Evolutionary conservation across 2,329 filamentous ascomycete species (phyloP), one percentile per base, ranked within the genome.

Genomic region (Westerdykella ornata): DNA sequence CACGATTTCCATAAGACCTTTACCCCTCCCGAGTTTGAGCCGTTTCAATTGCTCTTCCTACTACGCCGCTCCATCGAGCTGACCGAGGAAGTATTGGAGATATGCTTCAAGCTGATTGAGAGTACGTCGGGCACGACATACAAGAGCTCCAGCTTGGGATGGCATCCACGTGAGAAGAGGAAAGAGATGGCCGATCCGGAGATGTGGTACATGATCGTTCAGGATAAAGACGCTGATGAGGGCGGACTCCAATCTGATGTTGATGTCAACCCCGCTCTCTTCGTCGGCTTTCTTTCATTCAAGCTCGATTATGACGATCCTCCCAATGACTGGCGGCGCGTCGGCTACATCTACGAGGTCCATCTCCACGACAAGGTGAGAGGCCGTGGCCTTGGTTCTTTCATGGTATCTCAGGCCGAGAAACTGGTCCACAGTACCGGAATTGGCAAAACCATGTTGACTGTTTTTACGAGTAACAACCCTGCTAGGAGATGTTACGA

Each of bases 341-440:
- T 88, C 2, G 59, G 88, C 15, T 90, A 88, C 62, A 82, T 85
- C 61, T 90, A 88, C 60, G 85, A 90, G 65, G 78, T 90, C 28
- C 85, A 90, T 56, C 72, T 89, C 3, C 64, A 70, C 29, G 65
- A 72, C 1, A 64, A 69, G 1, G 59, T 84, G 4, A 75, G 77
- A 50, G 73, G 81, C 68, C 78, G 61, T 12, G 83, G 84, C 0
- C 66, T 89, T 2, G 83, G 80, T 1, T 69, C 58, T 11, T 65
- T 72, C 11, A 68, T 89, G 30, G 78, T 89, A 69, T 55, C 62
- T 1, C 66, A 78, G 44, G 72, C 78, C 6, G 72, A 75, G 35
- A 57, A 59, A 4, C 68, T 81, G 4, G 83, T 77, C 6, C 48
- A 62, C 16, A 72, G 72, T 40, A 73, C 82, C 16, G 69, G 70